Evolutionary conservation across 2,329 filamentous ascomycete genomes (phyloP), one percentile per base, ranked within the genome.

Genomic region (Pseudomassariella vexata): DNA sequence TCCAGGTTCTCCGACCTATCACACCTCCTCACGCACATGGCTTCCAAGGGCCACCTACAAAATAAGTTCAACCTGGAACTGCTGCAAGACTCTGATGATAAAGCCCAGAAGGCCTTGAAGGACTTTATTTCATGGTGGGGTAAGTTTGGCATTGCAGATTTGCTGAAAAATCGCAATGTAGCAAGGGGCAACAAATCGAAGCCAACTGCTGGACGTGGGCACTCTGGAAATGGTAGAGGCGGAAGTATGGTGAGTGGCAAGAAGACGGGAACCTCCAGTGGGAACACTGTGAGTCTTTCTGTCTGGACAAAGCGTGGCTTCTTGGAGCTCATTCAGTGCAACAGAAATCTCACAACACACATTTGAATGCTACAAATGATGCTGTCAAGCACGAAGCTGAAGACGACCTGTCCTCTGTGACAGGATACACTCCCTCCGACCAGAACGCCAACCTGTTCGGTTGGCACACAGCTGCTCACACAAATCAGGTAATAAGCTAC

Each of bases 11-110:
- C 87, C 35, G 90, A 96, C 58, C 70, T 88, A 26, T 95, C 89
- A 20, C 90, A 95, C 57, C 68, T 95, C 22, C 75, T 96, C 52
- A 96, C 90, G 9, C 90, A 96, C 53, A 77, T 95, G 40, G 79
- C 84, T 38, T 95, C 89, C 42, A 95, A 95, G 55, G 83, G 84
- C n/a, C 90, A 96, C 55, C 66, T 95, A 20, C 80, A 87, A 38
- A 76, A 86, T 53, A 79, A 85, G 49, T 94, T 89, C 63, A 87
- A 86, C 50, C 71, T 87, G 32, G 81, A 86, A 48, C 76, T 95
- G 44, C 76, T 75, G 36, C 76, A 81, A 34, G 72, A 77, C 33
- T 69, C 74, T 27, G 83, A 94, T 38, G 57, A 68, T n/a, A 62
- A 63, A n/a, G 78, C 82, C n/a, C 68, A 71, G 16, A 56, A 70